Base-by-base conservation (phyloP, 176 grass and related monocot genomes). In the Miscanthus lutarioriparius region DNA sequence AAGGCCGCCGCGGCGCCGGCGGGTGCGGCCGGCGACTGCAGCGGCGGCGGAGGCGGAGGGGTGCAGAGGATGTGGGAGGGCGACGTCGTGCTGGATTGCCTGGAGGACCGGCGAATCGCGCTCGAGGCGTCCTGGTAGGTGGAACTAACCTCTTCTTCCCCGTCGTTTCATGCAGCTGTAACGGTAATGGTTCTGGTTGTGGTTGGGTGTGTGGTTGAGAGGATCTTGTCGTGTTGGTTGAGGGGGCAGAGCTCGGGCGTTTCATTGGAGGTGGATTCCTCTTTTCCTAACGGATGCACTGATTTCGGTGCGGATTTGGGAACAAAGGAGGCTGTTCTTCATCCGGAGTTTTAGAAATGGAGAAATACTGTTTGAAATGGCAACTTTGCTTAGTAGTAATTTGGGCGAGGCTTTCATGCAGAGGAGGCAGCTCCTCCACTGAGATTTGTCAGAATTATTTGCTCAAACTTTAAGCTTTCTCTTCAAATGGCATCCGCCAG, bases 41-140 rank as follows among this genome's bases (percentile, higher is more conserved):
- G 45, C 0, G 90, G 45, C 0, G 90, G 71, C 1, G 61, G 77
- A 10, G 78, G 15, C 0, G 89, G 86, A 13, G 87, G 88, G 19
- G 91, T 96, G 83, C 96, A 96, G 89, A 74, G 96, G 87, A 99
- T 99, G 96, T 99, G 96, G 96, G 96, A 99, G 77, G 96, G 96
- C 8, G 93, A 91, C 61, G 86, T 98, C 27, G 88, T 96, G 56
- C 78, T 89, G 53, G 93, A 96, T 94, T 99, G 92, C 85, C 77
- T 99, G n/a, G 93, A 94, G 51, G 91, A 99, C 85, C 86, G 88
- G 14, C 88, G 89, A 61, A 94, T 99, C 81, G 96, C 93, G 12
- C 84, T 99, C 64, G 91, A 99, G 85, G 81, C 96, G 65, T 88
- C 89, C 8, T 99, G 93, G 96, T 99, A 92, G 86, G 91, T 87